phyloP scores from a whole-genome alignment of 1,284 basidiomycete genomes.

The Ustilago shanxiensis region DNA sequence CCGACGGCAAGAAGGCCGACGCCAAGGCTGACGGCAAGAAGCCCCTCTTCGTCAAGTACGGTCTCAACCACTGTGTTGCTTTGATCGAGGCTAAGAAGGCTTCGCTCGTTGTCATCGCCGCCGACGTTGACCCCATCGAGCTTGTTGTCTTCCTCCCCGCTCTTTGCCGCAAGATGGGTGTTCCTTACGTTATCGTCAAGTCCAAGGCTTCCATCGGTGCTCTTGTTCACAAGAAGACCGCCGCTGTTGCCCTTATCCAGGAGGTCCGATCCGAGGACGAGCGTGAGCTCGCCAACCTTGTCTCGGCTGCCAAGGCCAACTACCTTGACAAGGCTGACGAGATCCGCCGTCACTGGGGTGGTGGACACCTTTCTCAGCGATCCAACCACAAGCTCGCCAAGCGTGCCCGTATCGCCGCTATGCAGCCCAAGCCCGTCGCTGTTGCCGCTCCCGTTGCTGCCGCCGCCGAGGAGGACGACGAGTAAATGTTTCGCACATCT shows the following conservation, averaged over 20 bases:
- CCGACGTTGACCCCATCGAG: slow-evolving; percentile 99
- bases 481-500: slow-evolving; percentile 45
- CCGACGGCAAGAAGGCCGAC: slow-evolving; percentile 74
- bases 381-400: slow-evolving; percentile 91
- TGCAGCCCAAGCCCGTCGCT: slow-evolving; percentile 52
- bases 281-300: slow-evolving; percentile 90
- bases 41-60: slow-evolving; percentile 95
- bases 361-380: slow-evolving; percentile 93
- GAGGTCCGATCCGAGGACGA: slow-evolving; percentile 95
- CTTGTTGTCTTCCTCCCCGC: slow-evolving; percentile 94
- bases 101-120: slow-evolving; percentile 93
- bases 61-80: slow-evolving; percentile 95
- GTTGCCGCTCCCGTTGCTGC: slow-evolving; percentile 37
- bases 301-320: slow-evolving; percentile 96
- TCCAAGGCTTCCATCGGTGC: slow-evolving; percentile 95
- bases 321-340: slow-evolving; percentile 95
- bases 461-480: slow-evolving; percentile 45
- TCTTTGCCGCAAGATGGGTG: slow-evolving; percentile 98
- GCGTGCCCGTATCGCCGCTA: slow-evolving; percentile 87
- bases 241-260: slow-evolving; percentile 88
- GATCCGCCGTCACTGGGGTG: slow-evolving; percentile 91
- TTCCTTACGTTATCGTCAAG: slow-evolving; percentile 98
- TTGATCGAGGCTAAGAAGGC: slow-evolving; percentile 95
- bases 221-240: slow-evolving; percentile 97
- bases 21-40: slow-evolving; percentile 75